Evolutionary conservation across 2,329 filamentous ascomycete genomes (phyloP).

Genomic region (Claviceps fusiformis): DNA sequence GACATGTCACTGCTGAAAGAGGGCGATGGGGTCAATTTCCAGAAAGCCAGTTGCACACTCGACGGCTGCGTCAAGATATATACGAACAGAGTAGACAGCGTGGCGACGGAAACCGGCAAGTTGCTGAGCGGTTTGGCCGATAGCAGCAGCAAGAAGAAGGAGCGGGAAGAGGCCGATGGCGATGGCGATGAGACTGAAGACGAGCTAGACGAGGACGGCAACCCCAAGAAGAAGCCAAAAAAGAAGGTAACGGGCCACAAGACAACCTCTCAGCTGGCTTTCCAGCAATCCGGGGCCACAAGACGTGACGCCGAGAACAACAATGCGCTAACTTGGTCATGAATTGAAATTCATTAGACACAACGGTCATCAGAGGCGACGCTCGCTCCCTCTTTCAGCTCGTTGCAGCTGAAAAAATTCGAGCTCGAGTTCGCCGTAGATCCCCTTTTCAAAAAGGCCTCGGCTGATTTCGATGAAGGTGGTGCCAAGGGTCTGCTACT

Average conservation of each 20-base stretch:
- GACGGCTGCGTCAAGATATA: slow-evolving; percentile 99
- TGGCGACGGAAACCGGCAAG: slow-evolving; percentile 93
- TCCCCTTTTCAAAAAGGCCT: slow-evolving; percentile 97
- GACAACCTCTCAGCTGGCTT: background rate
- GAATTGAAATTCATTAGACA: slow-evolving; percentile 33
- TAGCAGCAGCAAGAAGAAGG: slow-evolving; percentile 60
- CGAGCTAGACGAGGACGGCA: slow-evolving; percentile 49
- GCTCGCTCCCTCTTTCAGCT: slow-evolving; percentile 73
- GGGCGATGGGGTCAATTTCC: slow-evolving; percentile 94
- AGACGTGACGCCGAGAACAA: background rate
- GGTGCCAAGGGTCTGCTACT: slow-evolving; percentile 89
- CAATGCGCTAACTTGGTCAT: background rate
- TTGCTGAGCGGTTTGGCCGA: slow-evolving; percentile 87
- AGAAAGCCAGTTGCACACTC: slow-evolving; percentile 92
- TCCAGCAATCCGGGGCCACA: background rate
- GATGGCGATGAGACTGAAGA: slow-evolving; percentile 56
- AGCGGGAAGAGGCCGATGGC: slow-evolving; percentile 46
- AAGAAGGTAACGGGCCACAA: slow-evolving; percentile 48
- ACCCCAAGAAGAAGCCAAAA: slow-evolving; percentile 48
- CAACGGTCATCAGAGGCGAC: slow-evolving; percentile 86
- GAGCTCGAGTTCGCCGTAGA: slow-evolving; percentile 95
- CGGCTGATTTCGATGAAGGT: slow-evolving; percentile 95
- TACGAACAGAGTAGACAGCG: slow-evolving; percentile 93
- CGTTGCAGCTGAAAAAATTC: slow-evolving; percentile 90
- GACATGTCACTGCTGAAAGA: slow-evolving; percentile 97